phyloP scores from a whole-genome alignment of 2,329 filamentous ascomycete genomes.

The Venturia asperata region DNA sequence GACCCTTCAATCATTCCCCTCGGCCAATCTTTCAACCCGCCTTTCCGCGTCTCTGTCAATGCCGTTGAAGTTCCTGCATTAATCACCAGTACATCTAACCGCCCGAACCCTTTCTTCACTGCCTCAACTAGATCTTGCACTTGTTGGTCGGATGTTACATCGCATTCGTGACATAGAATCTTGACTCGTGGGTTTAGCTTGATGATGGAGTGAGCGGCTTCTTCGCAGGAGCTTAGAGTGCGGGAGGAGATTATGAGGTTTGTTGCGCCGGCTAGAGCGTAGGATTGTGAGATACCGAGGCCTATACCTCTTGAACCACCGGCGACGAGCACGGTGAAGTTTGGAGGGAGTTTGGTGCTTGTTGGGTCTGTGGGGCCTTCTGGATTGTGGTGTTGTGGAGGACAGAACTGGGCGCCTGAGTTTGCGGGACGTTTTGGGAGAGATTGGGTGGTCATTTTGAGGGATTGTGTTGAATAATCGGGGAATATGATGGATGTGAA shows the following conservation, averaged over 20 bases:
- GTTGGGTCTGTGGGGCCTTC: constrained; percentile 16
- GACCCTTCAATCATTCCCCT: constrained; percentile 3
- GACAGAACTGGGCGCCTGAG: constrained; percentile 10
- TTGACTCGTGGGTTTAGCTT: constrained; percentile 4
- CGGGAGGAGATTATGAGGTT: constrained; percentile 17
- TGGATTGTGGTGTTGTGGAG: constrained; percentile 8
- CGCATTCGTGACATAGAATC: constrained; percentile 9
- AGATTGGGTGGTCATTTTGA: background rate
- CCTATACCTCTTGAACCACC: constrained; percentile 19
- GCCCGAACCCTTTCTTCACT: constrained; percentile 12
- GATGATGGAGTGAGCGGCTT: background rate
- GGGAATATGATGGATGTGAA: background rate
- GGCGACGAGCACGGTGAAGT: constrained; percentile 18
- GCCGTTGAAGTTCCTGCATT: constrained; percentile 11
- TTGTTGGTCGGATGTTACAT: constrained; percentile 1
- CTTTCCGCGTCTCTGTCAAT: background rate
- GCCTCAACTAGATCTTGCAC: constrained; percentile 6
- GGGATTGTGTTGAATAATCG: too few relatives aligned
- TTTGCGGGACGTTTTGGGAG: constrained; percentile 1
- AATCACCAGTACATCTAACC: constrained; percentile 18
- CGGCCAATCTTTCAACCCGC: constrained; percentile 16
- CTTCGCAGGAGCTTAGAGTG: constrained; percentile 5
- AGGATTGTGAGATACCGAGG: constrained; percentile 6
- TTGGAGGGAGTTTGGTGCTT: constrained; percentile 9
- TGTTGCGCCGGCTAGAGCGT: constrained; percentile 13